Evolutionary conservation across 306 rosid genomes (phyloP).

Genomic region (Fagus crenata): DNA sequence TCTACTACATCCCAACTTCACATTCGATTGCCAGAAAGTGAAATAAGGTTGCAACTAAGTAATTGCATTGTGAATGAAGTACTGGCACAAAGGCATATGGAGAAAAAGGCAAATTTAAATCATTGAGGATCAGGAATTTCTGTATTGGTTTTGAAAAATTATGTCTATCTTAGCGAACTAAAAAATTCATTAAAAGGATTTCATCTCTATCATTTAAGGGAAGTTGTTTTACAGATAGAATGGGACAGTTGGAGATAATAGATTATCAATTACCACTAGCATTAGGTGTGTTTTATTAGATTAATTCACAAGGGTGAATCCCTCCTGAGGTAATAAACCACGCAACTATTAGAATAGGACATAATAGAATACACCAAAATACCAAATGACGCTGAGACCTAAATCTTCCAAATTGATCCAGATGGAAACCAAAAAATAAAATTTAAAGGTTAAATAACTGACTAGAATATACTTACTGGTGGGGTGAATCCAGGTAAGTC

Average conservation of each 20-base stretch:
- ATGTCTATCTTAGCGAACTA: too few relatives aligned
- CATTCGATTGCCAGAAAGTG: neutral
- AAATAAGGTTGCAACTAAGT: neutral
- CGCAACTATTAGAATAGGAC: neutral
- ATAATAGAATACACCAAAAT: neutral
- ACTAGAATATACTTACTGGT: constrained; percentile 66
- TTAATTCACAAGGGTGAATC: neutral
- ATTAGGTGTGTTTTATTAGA: neutral
- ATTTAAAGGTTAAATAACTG: neutral
- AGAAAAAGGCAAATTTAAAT: too few relatives aligned
- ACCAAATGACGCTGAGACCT: neutral
- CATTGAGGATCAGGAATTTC: neutral
- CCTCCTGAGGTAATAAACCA: neutral
- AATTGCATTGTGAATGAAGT: neutral
- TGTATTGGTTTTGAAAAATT: neutral
- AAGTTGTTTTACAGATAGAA: neutral
- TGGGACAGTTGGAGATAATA: neutral
- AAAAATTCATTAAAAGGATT: too few relatives aligned
- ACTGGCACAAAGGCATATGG: neutral
- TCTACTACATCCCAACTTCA: neutral
- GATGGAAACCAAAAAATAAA: constrained; percentile 3
- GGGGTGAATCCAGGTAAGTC: constrained; percentile 73
- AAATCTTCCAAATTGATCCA: neutral
- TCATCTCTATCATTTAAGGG: too few relatives aligned
- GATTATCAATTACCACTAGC: neutral